Percentiles rank a stretch among this genome's conserved stretches.
Conservation (phyloP, 176 grass and related monocot species). For the Juncus inflexus region DNA sequence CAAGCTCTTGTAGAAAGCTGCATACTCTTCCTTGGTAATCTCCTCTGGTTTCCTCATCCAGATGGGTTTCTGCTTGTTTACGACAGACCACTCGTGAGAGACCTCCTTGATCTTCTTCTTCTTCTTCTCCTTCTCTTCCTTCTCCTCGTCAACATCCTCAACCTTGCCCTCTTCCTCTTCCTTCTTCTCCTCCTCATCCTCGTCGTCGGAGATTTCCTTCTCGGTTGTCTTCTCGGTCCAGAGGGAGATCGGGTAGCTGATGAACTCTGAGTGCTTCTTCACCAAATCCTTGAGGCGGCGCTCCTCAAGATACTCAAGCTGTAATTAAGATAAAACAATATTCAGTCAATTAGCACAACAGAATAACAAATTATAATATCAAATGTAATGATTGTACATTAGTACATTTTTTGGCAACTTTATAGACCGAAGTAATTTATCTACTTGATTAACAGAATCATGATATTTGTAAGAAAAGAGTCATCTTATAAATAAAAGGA, state of each 20-base stretch:
- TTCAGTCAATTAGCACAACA: background rate
- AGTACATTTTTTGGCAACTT: background rate
- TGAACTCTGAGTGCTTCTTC: conserved; percentile 98
- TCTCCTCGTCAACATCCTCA: conserved; percentile 87
- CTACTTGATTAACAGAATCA: background rate
- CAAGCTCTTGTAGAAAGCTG: conserved; percentile 97
- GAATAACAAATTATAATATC: background rate
- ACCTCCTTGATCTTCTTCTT: conserved; percentile 99
- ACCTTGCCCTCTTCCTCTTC: conserved; percentile 90
- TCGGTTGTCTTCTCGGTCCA: conserved; percentile 97
- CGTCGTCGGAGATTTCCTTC: conserved; percentile 96
- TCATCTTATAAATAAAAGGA: background rate
- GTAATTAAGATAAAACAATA: background rate
- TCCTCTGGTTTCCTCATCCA: conserved; percentile 99
- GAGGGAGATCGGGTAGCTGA: conserved; percentile 93
- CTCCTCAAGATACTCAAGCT: conserved; percentile 97
- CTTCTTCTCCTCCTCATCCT: conserved; percentile 97
- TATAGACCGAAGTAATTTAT: too few species aligned
- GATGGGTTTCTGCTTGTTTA: conserved; percentile 98
- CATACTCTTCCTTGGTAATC: conserved; percentile 92
- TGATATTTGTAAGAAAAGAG: background rate
- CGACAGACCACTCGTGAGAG: conserved; percentile 78
- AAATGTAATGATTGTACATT: background rate
- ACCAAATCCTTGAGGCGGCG: conserved; percentile 87
- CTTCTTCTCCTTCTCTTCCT: conserved; percentile 84